phyloP scores from a whole-genome alignment of 805 yeast genomes.

The Saccharomycopsis synnaedendra region DNA sequence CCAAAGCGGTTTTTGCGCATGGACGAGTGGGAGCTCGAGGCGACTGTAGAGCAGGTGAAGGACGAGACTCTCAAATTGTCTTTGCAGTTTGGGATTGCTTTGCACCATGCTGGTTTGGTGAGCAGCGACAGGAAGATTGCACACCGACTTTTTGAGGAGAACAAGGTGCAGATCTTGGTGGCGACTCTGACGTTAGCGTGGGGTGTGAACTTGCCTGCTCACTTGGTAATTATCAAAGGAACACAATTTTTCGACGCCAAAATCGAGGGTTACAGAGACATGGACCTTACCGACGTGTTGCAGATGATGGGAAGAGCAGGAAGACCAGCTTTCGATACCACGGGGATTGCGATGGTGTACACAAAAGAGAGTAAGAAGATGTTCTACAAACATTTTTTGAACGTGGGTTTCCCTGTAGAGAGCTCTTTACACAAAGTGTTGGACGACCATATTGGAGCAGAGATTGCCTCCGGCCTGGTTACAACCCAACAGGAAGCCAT shows the following conservation, averaged over 20 bases:
- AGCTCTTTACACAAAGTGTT: slow-evolving; percentile 67
- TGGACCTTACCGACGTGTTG: slow-evolving; percentile 92
- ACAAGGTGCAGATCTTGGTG: slow-evolving; percentile 83
- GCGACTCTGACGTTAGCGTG: slow-evolving; percentile 98
- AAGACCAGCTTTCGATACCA: slow-evolving; percentile 89
- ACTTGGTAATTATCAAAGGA: slow-evolving; percentile 95
- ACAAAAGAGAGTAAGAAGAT: slow-evolving; percentile 74
- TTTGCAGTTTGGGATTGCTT: slow-evolving; percentile 75
- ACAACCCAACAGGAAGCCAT: slow-evolving; percentile 90
- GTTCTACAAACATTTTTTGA: slow-evolving; percentile 77
- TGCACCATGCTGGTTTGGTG: slow-evolving; percentile 96
- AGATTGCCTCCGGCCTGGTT: slow-evolving; percentile 88
- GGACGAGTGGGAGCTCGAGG: slow-evolving; percentile 51
- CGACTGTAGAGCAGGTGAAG: slow-evolving; percentile 42
- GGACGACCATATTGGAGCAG: slow-evolving; percentile 92
- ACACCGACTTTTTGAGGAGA: slow-evolving; percentile 75
- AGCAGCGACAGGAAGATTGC: slow-evolving; percentile 81
- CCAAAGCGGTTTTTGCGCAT: slow-evolving; percentile 61
- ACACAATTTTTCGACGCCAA: slow-evolving; percentile 93
- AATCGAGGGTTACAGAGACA: slow-evolving; percentile 87
- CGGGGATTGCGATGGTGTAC: slow-evolving; percentile 86
- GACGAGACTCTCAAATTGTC: slow-evolving; percentile 75
- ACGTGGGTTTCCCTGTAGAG: slow-evolving; percentile 96
- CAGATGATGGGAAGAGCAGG: slow-evolving; percentile 99
- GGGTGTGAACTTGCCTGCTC: slow-evolving; percentile 99